Percentiles rank a stretch among this genome's conserved stretches.
phyloP scores from a whole-genome alignment of 495 filamentous ascomycete species.

The Penicillium longicatenatum region DNA sequence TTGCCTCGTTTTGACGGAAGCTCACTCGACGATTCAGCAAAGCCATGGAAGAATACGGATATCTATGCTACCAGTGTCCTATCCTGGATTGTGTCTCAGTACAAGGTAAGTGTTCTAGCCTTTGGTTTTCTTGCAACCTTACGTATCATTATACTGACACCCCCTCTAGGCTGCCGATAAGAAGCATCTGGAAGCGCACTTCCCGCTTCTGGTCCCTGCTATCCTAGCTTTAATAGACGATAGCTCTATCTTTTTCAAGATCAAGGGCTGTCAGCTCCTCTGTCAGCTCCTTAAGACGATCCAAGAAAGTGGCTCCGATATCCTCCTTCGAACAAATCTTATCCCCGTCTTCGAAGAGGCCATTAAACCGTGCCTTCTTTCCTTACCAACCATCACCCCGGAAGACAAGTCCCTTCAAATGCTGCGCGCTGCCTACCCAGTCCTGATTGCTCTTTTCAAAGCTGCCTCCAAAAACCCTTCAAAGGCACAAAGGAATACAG shows the following conservation, averaged over 20 bases:
- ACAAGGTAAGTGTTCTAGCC: slow-evolving; percentile 26
- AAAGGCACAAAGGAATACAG: slow-evolving; percentile 18
- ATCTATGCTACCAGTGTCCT: slow-evolving; percentile 64
- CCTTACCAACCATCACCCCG: slow-evolving; percentile 78
- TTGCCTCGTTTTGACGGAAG: slow-evolving; percentile 46
- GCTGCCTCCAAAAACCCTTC: slow-evolving; percentile 28
- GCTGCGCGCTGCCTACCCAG: slow-evolving; percentile 65
- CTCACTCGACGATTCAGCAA: slow-evolving; percentile 48
- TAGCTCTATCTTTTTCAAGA: slow-evolving; percentile 53
- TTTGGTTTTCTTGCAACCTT: neutral
- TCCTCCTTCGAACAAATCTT: slow-evolving; percentile 73
- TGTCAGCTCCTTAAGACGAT: slow-evolving; percentile 62
- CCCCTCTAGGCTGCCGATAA: slow-evolving; percentile 27
- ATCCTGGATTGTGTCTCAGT: slow-evolving; percentile 61
- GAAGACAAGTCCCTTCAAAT: slow-evolving; percentile 67
- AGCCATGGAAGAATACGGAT: slow-evolving; percentile 74
- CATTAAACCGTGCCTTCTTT: slow-evolving; percentile 69
- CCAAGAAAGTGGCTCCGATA: slow-evolving; percentile 41
- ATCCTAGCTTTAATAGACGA: slow-evolving; percentile 82
- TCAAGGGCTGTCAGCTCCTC: slow-evolving; percentile 62
- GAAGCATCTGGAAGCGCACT: slow-evolving; percentile 53
- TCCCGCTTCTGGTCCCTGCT: slow-evolving; percentile 82
- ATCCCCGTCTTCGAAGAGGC: slow-evolving; percentile 78
- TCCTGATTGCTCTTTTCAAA: slow-evolving; percentile 60
- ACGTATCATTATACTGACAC: slow-evolving; percentile 9